Base-by-base conservation (phyloP, 2,329 filamentous ascomycete species). In the Diaporthe nobilis region DNA sequence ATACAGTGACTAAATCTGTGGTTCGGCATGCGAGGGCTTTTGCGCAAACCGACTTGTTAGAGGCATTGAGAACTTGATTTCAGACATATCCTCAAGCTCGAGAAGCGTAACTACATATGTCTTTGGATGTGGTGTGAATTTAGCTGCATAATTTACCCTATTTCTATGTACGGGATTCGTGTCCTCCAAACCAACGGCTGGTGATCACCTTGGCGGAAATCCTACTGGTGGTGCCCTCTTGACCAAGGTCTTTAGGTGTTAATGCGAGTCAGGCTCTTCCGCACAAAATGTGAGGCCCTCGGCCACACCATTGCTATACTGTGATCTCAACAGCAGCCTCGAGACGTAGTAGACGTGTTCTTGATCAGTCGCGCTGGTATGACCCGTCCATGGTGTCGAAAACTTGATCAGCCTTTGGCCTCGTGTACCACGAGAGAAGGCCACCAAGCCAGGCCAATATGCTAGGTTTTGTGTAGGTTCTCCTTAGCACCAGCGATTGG, bases 381-480 rank as follows among this genome's bases (percentile, higher is more conserved):
- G 28, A 25, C 20, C 1, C 12, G 34, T 28, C 17, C n/a, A 31
- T 42, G 3, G 22, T 13, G 2, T 71, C 15, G 15, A 42, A 12
- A 1, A 34, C 51, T 6, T 8, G 2, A 20, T 20, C 13, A 31
- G 39, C 2, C 44, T 44, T 37, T 8, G 47, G 57, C 53, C 71
- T 53, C n/a, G 37, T 17, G 55, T 22, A 28, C 15, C 22, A 53
- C 17, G 71, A 39, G 34, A 51, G 31, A 10, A 51, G 28, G 3
- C 22, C 71, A 5, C 44, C 71, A 42, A 72, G 31, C 57, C 57
- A 53, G 5, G 31, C 60, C 37, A 57, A 39, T 8, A 71, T 22
- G 25, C 37, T 74, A 4, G 60, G 22, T 20, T 44, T 72, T 2
- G 61, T 34, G 13, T 75, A 77, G 8, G 55, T 65, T 6, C 28